These are phyloP conservation scores for Hyphopichia burtonii DNA, from an alignment of 1,139 yeast species.

Conservation along the genomic window DNA sequence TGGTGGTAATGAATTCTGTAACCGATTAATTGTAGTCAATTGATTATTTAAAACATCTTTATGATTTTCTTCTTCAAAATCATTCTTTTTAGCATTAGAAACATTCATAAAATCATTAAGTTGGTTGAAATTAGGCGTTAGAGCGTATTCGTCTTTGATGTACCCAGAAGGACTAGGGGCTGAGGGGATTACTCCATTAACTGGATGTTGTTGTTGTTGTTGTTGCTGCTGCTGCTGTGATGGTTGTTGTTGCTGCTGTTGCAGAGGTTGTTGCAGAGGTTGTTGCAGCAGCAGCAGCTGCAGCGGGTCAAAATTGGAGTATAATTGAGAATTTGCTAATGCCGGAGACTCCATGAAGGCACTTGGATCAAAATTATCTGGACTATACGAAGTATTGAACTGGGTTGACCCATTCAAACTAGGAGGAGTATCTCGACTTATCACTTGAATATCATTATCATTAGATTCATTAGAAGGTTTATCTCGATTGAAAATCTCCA, in stretches of 20 bases:
- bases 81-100: neutral
- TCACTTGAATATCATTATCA: conserved; percentile 35
- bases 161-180: neutral
- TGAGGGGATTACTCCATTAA: conserved; percentile 5
- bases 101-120: conserved; percentile 2
- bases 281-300: no score
- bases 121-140: conserved; percentile 3
- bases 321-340: neutral
- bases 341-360: conserved; percentile 4
- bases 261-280: neutral
- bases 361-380: conserved; percentile 9
- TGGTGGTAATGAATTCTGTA: conserved; percentile 26
- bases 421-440: conserved; percentile 21
- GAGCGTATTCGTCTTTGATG: conserved; percentile 1
- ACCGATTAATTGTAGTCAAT: neutral
- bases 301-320: neutral
- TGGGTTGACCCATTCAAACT: conserved; percentile 7
- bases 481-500: conserved; percentile 11
- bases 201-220: conserved; percentile 1
- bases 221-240: conserved; percentile 1
- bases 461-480: neutral
- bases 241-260: conserved; percentile 1
- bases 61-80: neutral
- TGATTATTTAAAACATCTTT: neutral
- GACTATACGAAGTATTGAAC: neutral